Conservation (phyloP, 1,139 yeast genomes). For the Chernovozyma sophiae-reginae region DNA sequence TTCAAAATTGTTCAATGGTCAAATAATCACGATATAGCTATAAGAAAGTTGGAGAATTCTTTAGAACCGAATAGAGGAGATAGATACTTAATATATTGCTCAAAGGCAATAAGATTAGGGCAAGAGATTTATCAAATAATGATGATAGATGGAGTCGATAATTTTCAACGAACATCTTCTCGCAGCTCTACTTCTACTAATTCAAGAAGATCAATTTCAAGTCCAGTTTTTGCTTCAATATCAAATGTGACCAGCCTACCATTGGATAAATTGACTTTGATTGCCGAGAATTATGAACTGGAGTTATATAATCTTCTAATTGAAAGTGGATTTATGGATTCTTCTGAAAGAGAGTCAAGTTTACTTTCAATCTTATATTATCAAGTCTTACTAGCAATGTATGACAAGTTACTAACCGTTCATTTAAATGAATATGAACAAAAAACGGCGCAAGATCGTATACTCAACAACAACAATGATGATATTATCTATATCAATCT, state of each 20-base stretch:
- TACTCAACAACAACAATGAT: neutral
- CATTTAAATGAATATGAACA: conserved; percentile 13
- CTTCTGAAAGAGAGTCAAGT: conserved; percentile 23
- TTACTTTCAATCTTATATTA: conserved; percentile 38
- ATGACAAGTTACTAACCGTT: conserved; percentile 42
- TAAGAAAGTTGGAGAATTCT: conserved; percentile 20
- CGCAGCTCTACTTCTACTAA: neutral
- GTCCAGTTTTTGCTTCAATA: neutral
- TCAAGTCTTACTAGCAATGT: conserved; percentile 45
- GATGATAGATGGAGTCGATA: conserved; percentile 5
- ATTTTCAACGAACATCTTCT: neutral
- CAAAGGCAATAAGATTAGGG: conserved; percentile 37
- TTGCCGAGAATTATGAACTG: conserved; percentile 18
- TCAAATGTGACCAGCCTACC: conserved; percentile 1
- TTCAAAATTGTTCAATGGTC: conserved; percentile 48
- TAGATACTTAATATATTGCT: conserved; percentile 33
- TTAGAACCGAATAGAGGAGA: conserved; percentile 25
- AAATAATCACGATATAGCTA: conserved; percentile 37
- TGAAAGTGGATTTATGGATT: conserved; percentile 27
- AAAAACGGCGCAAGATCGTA: neutral
- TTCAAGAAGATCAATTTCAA: neutral
- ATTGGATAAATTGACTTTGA: conserved; percentile 3
- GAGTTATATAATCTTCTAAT: conserved; percentile 16
- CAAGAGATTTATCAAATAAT: conserved; percentile 32
- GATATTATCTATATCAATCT: conserved; percentile 26